Evolutionary conservation across 306 rosid genomes (phyloP).

Genomic region (Gastrolobium villosum): DNA sequence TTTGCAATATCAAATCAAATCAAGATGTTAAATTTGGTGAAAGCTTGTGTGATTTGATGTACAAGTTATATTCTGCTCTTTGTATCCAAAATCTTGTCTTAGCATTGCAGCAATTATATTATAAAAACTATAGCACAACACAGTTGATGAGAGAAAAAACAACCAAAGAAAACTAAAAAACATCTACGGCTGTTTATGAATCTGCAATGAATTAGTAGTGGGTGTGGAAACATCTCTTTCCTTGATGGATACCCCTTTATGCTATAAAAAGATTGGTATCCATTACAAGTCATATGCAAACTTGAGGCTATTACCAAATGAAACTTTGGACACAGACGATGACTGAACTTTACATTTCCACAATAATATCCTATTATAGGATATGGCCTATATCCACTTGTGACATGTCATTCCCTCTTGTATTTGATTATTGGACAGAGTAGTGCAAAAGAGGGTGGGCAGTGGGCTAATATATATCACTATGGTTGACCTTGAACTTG

Average conservation of each 20-base stretch:
- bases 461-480: not conserved
- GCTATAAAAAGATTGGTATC: not conserved
- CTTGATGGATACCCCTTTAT: constrained; percentile 15
- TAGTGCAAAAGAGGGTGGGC: constrained; percentile 24
- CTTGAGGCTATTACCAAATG: constrained; percentile 2
- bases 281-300: not conserved
- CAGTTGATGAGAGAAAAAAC: too few relatives aligned
- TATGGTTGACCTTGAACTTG: constrained; percentile 49
- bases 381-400: not conserved
- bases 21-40: not conserved
- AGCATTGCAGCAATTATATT: not conserved
- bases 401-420: not conserved
- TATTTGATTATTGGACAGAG: constrained; percentile 31
- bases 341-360: constrained; percentile 45
- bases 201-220: too few relatives aligned
- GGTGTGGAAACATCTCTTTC: constrained; percentile 20
- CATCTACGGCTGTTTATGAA: not conserved
- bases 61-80: not conserved
- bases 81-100: not conserved
- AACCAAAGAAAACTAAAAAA: not conserved
- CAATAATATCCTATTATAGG: constrained; percentile 44
- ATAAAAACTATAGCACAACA: not conserved
- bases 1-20: not conserved
- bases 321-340: constrained; percentile 47
- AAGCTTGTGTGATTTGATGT: not conserved